Conservation (phyloP, 31 red algal genomes). For the Porphyra umbilicalis region DNA sequence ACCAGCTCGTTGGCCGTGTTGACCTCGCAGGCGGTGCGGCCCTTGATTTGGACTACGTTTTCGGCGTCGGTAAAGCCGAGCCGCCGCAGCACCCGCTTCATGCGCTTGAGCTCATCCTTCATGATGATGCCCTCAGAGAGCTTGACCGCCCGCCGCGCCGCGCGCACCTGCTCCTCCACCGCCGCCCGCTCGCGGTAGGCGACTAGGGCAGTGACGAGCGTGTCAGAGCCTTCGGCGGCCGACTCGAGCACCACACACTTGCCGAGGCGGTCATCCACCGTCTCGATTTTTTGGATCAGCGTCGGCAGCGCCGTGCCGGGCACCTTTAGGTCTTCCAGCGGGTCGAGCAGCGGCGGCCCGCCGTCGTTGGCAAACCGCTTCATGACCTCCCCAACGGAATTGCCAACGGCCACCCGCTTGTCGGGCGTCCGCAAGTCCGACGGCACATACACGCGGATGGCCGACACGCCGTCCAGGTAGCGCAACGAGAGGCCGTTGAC, state of each 20-base stretch:
- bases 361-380: conserved; percentile 49
- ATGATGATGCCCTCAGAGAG: conserved; percentile 71
- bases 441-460: conserved; percentile 80
- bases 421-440: conserved; percentile 42
- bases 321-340: conserved; percentile 84
- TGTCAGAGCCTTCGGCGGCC: conserved; percentile 17
- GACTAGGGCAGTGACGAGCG: background rate
- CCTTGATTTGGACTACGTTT: conserved; percentile 87
- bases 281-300: conserved; percentile 79
- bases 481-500: conserved; percentile 17
- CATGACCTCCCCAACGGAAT: conserved; percentile 69
- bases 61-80: conserved; percentile 83
- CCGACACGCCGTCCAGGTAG: conserved; percentile 70
- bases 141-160: conserved; percentile 55
- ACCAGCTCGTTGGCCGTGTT: conserved; percentile 97
- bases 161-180: conserved; percentile 55
- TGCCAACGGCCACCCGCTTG: conserved; percentile 59
- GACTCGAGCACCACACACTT: conserved; percentile 50
- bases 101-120: conserved; percentile 83
- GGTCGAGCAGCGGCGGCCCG: conserved; percentile 87
- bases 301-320: conserved; percentile 52
- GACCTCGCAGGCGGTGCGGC: conserved; percentile 93
- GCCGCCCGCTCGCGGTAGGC: conserved; percentile 48
- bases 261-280: conserved; percentile 62
- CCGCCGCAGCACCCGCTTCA: conserved; percentile 88